Base-by-base conservation (phyloP, 208 protist genomes). In the Phytomonas francai region DNA sequence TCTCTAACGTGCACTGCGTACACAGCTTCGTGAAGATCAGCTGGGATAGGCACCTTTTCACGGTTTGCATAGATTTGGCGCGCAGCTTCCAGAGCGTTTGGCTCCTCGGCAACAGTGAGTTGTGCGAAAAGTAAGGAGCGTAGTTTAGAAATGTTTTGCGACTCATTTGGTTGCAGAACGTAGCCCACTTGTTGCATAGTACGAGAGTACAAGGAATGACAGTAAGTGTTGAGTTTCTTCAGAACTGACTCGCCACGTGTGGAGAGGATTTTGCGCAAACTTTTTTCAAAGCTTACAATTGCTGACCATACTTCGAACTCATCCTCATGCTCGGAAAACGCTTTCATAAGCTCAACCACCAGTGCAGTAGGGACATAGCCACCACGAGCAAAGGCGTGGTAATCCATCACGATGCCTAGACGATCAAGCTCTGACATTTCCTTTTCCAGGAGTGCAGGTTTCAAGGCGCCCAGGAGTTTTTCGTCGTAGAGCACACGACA, bases 401-500 rank as follows among this genome's bases (percentile, higher is more conserved):
- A 83, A 68, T 94, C 89, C 16, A 73, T 73, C 36, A 94, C 70
- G 49, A 94, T 72, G 4, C 72, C 71, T 70, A 87, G 73, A 54
- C 85, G 77, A 75, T 94, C 89, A 25, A 91, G 74, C 70, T 65
- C 78, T 62, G 72, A 71, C 11, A 94, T 32, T 19, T 67, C 31
- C 70, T 89, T 85, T 28, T 34, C 29, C 33, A 58, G 2, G 36
- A 95, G 59, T 7, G 81, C 76, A 25, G 65, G 31, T n/a, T 79
- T 59, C 28, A 95, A 76, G 11, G 25, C 33, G n/a, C 62, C 54
- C 14, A 91, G 65, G 54, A 92, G 63, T 28, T 73, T 68, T n/a
- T 77, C 68, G 33, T 70, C 64, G 73, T 95, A 95, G 49, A 75
- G 66, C 27, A 92, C 85, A 29, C 89, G 84, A 72, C 86, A 92